Percentiles rank a stretch among this genome's conserved stretches.
These are phyloP conservation scores for Paraphaeosphaeria sporulosa DNA, from an alignment of 2,329 filamentous ascomycete species.

Conservation along the genomic window DNA sequence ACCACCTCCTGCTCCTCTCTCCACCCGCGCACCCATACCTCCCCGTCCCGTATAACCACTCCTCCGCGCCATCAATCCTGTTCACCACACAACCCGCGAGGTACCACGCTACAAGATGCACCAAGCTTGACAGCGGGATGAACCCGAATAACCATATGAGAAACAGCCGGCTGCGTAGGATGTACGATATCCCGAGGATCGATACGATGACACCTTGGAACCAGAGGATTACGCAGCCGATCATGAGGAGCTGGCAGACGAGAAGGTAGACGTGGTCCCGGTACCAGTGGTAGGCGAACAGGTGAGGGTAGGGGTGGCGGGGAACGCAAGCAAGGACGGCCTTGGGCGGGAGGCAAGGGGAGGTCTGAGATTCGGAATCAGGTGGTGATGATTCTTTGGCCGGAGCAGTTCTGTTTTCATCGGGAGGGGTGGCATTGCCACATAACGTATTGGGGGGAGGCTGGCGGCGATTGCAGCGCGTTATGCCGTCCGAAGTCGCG, in stretches of 20 bases:
- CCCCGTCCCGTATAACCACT: constrained; percentile 20
- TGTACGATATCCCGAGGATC: constrained; percentile 27
- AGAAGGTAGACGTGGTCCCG: constrained; percentile 4
- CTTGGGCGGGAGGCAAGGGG: background rate
- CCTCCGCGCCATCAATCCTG: background rate
- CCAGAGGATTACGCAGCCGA: constrained; percentile 25
- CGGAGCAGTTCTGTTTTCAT: background rate
- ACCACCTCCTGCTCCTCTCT: constrained; percentile 8
- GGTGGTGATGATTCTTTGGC: too few species aligned
- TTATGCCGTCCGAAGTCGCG: constrained; percentile 17
- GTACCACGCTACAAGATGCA: constrained; percentile 30
- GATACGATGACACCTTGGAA: constrained; percentile 22
- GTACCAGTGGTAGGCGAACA: constrained; percentile 10
- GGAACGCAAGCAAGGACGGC: constrained; percentile 13
- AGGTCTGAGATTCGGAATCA: too few species aligned
- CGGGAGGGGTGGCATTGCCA: background rate
- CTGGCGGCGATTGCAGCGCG: constrained; percentile 19
- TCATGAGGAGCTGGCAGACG: constrained; percentile 3
- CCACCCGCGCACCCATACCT: background rate
- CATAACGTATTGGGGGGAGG: background rate
- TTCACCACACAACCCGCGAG: constrained; percentile 17
- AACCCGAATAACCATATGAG: constrained; percentile 28
- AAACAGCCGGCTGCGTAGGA: constrained; percentile 30
- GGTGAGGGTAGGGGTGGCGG: constrained; percentile 21
- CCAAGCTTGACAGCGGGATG: constrained; percentile 24